Base-by-base conservation (phyloP, 2,329 filamentous ascomycete species). In the Talaromyces albobiverticillius region DNA sequence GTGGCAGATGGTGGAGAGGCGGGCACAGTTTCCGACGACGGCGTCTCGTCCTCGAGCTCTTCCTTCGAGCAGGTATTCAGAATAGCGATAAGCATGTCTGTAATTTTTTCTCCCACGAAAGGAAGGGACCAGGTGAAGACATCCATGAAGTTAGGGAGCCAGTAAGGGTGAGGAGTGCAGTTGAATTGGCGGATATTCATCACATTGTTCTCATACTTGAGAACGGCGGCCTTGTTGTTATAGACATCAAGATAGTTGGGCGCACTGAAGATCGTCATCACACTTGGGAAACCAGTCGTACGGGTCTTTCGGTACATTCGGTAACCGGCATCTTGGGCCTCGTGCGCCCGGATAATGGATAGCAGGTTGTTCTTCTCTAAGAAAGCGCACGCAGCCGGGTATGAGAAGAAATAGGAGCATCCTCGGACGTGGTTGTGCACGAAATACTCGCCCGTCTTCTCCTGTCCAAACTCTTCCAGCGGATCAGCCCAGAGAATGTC, bases 171-270 rank as follows among this genome's bases (percentile, higher is more conserved):
- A 31, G 94, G 94, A 20, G 94, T 97, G 82, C 93, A 99, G 81
- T 99, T 99, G 79, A 99, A 99, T 74, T 99, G 94, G 56, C 94
- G 85, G 69, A 99, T 99, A 79, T 99, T 99, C 94, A 99, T 99
- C 58, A 99, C 94, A 68, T 99, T 99, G 76, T 99, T 99, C 78
- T 99, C 94, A 71, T 99, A 99, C 78, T 99, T 99, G 66, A 99
- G 80, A 38, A 99, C 94, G 0, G 94, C 94, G 2, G 94, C 94
- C 80, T 99, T 99, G 82, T 99, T 99, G 84, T 99, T 99, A 78
- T 99, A 99, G 34, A 99, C 92, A 67, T 99, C 94, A 60, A 99
- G 85, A 71, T 99, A 99, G 75, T 99, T 99, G 34, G 94, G 94
- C 1, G 94, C 94, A 42, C 93, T 97, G 81, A 99, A 99, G 67